Evolutionary conservation across 208 protist genomes (phyloP).

Genomic region (Zelonia costaricensis): DNA sequence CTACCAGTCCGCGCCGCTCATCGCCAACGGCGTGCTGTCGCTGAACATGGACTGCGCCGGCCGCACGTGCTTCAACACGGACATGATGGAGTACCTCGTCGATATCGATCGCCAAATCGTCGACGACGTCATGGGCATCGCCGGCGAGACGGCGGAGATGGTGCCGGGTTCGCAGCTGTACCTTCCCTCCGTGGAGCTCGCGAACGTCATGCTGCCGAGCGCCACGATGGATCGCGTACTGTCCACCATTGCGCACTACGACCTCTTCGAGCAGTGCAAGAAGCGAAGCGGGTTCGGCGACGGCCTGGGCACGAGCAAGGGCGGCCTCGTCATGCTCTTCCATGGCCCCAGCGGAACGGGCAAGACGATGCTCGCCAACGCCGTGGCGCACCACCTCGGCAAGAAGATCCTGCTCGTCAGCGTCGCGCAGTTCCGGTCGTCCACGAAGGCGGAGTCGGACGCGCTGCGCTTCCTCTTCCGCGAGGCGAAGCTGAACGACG

Average conservation of each 20-base stretch:
- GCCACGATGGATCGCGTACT: constrained; percentile 81
- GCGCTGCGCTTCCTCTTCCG: constrained; percentile 91
- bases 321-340: constrained; percentile 91
- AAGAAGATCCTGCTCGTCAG: constrained; percentile 91
- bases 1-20: constrained; percentile 80
- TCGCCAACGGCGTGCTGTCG: constrained; percentile 73
- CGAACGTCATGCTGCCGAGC: constrained; percentile 82
- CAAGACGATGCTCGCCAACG: constrained; percentile 95
- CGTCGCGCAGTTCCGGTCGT: constrained; percentile 73
- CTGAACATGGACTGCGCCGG: constrained; percentile 53
- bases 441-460: constrained; percentile 57
- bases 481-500: constrained; percentile 91
- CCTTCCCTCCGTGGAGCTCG: constrained; percentile 69
- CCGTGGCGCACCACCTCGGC: constrained; percentile 83
- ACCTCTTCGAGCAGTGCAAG: constrained; percentile 82
- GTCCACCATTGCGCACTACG: constrained; percentile 87
- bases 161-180: constrained; percentile 90
- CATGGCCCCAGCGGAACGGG: constrained; percentile 92
- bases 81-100: constrained; percentile 91
- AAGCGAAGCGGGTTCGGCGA: constrained; percentile 78
- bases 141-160: constrained; percentile 89
- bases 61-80: constrained; percentile 84
- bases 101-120: constrained; percentile 94
- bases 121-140: constrained; percentile 89
- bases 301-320: constrained; percentile 52